phyloP scores from a whole-genome alignment of 1,284 basidiomycete species.

The Polyporus tsugae region DNA sequence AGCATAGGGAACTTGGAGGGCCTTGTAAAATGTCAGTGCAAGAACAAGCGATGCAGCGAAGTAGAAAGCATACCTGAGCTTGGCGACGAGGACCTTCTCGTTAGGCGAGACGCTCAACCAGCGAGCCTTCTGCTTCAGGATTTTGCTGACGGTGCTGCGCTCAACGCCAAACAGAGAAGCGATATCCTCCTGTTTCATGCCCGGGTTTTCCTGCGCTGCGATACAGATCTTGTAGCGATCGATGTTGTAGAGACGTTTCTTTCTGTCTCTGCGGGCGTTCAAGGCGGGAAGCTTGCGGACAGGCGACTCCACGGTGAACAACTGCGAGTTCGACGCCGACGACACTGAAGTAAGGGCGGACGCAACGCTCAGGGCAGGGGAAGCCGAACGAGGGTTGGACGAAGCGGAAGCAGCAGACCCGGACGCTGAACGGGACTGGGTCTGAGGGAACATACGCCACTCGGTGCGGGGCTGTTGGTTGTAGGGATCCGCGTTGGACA shows the following conservation, averaged over 20 bases:
- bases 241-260: conserved; percentile 75
- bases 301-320: conserved; percentile 24
- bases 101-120: conserved; percentile 79
- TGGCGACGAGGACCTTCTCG: conserved; percentile 63
- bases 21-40: conserved; percentile 46
- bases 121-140: conserved; percentile 83
- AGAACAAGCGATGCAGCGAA: neutral
- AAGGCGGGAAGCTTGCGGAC: conserved; percentile 36
- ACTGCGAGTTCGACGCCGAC: conserved; percentile 42
- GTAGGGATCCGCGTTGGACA: conserved; percentile 16
- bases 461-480: conserved; percentile 9
- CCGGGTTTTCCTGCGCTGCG: conserved; percentile 68
- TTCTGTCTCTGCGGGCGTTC: conserved; percentile 49
- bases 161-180: conserved; percentile 81
- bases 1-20: conserved; percentile 82
- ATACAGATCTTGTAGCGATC: conserved; percentile 84
- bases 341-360: conserved; percentile 61
- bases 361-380: conserved; percentile 65
- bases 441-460: conserved; percentile 33
- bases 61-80: conserved; percentile 63
- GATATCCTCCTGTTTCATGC: conserved; percentile 83
- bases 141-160: conserved; percentile 93
- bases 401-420: conserved; percentile 41
- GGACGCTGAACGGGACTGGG: conserved; percentile 54
- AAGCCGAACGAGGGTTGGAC: conserved; percentile 61